Evolutionary conservation across 257 asterid species (phyloP), one percentile per base, ranked within the genome.

Genomic region (Solanum bulbocastanum): DNA sequence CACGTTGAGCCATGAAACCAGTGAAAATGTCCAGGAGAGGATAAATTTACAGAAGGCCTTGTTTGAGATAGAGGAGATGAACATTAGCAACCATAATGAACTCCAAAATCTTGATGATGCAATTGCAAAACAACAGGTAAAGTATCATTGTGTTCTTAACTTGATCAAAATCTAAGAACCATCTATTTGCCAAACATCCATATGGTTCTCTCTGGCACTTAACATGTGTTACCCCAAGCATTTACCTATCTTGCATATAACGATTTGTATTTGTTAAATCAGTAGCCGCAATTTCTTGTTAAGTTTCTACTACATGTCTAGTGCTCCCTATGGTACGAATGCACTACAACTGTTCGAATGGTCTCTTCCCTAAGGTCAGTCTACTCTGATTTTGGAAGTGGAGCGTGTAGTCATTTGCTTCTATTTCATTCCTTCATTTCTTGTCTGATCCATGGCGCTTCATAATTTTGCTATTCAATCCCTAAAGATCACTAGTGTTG

Each of bases 1-100:
- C 84, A 73, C 89, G 27, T 88, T 95, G 94, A 96, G 99, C 92
- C 96, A 92, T 88, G 99, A 96, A 92, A 95, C 96, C 56, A 93
- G 95, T 92, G 99, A 96, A 93, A 96, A 96, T 91, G 98, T 96
- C 91, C 97, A 94, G 91, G 99, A 96, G 90, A 91, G 98, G 92
- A 95, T 96, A 91, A 96, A 96, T 87, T 92, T 96, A 87, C 99
- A 95, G 90, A 96, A 96, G 96, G 98, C 99, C 84, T 89, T 95
- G 76, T 93, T 94, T 86, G 99, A 96, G 88, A 90, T 96, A 73
- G 99, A 96, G 92, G 99, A 96, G 90, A 96, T 96, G 79, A 96
- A 96, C 90, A 93, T 93, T 89, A 96, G 91, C n/a, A 96, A 96
- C 87, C 94, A 96, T 69, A 93, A 89, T 88, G 98, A 96, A 92